Base-by-base conservation (phyloP, 495 filamentous ascomycete genomes). In the Monascus purpureus region DNA sequence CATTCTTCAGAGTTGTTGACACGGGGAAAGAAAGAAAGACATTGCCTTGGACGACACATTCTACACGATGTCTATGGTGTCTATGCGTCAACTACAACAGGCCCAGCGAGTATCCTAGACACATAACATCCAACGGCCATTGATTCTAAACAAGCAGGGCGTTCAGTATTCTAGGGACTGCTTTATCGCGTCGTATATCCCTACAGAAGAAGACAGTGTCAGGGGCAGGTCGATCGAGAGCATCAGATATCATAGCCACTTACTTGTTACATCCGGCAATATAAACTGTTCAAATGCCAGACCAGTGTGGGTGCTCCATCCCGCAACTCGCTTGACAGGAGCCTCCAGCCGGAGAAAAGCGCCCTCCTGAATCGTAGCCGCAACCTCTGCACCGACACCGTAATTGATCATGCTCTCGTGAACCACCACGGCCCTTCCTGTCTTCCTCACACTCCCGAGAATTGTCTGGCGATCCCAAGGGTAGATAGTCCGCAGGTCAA, bases 341-440 rank as follows among this genome's bases (percentile, higher is more conserved):
- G 90, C 88, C 44, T 96, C 86, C 3, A 97, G 59, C 14, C 74
- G 71, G 46, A 93, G 49, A 48, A 97, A 97, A 1, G 85, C 83
- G 28, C 73, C 72, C 30, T 88, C 83, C 48, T 96, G 88, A 33
- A 97, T 81, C 6, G 84, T 87, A 1, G 85, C 83, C 0, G 92
- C 84, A 3, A 97, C 76, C 49, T 96, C 86, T 12, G 93, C 87
- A 7, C 92, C 90, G 14, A 96, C 70, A 8, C 90, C 92, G 9
- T 83, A 87, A 52, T 93, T 96, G 32, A 92, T 63, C 82, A 93
- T 94, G 34, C 83, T 79, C 55, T 97, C 90, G 52, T 97, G 90
- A 6, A 96, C 90, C 1, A 97, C 78, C 18, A 97, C 67, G 19
- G 84, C 88, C 31, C 87, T 57, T 1, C 90, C 87, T 6, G 90